Evolutionary conservation across 1,139 yeast species (phyloP).

Genomic region (Pneumocystis carinii): DNA sequence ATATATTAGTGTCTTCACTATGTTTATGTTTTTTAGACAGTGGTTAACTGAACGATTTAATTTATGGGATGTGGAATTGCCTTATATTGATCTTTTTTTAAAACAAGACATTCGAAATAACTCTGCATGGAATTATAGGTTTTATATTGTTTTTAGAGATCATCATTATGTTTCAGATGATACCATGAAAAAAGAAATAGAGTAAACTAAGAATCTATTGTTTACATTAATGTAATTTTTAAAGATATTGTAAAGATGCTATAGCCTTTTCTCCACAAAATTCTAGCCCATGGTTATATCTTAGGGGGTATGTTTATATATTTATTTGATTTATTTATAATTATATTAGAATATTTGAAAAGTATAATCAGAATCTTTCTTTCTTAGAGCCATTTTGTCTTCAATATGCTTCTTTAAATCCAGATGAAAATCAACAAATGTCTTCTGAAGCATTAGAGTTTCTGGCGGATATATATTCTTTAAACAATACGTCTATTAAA

Average conservation of each 20-base stretch:
- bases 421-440: background rate
- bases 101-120: constrained; percentile 64
- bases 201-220: constrained; percentile 24
- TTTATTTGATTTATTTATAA: background rate
- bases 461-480: background rate
- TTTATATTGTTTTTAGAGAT: constrained; percentile 31
- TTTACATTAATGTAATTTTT: background rate
- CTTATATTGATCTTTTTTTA: constrained; percentile 37
- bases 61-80: constrained; percentile 32
- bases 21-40: constrained; percentile 31
- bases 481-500: background rate
- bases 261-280: constrained; percentile 62
- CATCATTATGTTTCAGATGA: constrained; percentile 16
- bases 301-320: constrained; percentile 34
- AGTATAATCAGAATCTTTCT: background rate
- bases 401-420: constrained; percentile 1
- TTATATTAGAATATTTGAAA: constrained; percentile 1
- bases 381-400: background rate
- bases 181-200: constrained; percentile 15
- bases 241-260: constrained; percentile 28
- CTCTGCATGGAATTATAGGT: constrained; percentile 88
- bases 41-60: constrained; percentile 18
- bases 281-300: constrained; percentile 77
- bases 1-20: constrained; percentile 53
- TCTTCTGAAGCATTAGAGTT: background rate